A percentile compares a stretch with the other conserved stretches of the same genome.
Conservation (phyloP, 2,329 filamentous ascomycete genomes). For the Cladosporium phlei region DNA sequence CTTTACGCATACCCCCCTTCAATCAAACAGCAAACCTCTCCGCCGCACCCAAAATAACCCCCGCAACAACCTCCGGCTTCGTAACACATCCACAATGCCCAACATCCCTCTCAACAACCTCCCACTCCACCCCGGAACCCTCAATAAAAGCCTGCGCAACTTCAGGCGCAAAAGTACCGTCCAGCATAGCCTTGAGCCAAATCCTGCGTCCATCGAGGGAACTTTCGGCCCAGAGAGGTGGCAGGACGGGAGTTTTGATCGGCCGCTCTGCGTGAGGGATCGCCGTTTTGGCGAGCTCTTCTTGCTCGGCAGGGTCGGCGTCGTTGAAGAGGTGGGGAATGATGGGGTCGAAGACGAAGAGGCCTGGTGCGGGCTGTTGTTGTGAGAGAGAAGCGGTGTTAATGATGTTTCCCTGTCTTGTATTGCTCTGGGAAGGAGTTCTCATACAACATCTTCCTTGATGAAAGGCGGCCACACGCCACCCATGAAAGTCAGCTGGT, state of each 20-base stretch:
- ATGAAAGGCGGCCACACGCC: conserved; percentile 7
- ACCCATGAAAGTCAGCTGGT: conserved; percentile 14
- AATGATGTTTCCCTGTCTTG: too few species aligned
- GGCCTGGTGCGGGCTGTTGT: conserved; percentile 7
- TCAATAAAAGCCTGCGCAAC: conserved; percentile 13
- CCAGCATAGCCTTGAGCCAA: conserved; percentile 14
- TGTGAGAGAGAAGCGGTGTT: too few species aligned
- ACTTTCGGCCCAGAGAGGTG: conserved; percentile 16
- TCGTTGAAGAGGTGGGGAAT: conserved; percentile 16
- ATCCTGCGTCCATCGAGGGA: conserved; percentile 15
- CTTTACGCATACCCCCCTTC: too few species aligned
- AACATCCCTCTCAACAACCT: conserved; percentile 14
- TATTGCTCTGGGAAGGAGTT: too few species aligned
- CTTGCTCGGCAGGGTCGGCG: conserved; percentile 9
- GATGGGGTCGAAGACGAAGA: conserved; percentile 14
- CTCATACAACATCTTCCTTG: conserved; percentile 1
- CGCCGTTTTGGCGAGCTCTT: conserved; percentile 11
- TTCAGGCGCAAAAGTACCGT: conserved; percentile 13
- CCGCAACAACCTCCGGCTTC: conserved; percentile 13
- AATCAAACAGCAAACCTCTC: conserved; percentile 5
- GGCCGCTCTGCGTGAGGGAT: conserved; percentile 11
- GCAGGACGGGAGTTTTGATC: conserved; percentile 15
- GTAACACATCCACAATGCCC: conserved; percentile 17
- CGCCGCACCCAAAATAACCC: conserved; percentile 8
- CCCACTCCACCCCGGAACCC: conserved; percentile 15